Evolutionary conservation across 129 eudicot species (phyloP), one percentile per base, ranked within the genome.

Genomic region (Rutidosis leptorrhynchoides): DNA sequence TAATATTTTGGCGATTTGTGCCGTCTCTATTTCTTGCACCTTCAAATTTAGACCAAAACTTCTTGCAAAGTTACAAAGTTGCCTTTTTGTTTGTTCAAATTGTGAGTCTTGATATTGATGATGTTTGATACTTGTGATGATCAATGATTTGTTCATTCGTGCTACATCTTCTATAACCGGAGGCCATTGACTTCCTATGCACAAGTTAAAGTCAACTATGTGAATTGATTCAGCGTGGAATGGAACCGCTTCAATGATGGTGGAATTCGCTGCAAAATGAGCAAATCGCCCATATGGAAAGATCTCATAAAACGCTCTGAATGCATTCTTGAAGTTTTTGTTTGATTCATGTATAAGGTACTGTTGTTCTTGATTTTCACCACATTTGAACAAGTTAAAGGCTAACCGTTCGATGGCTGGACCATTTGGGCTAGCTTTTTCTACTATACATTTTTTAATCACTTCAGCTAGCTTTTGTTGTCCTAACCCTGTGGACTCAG

Each of bases 171-270:
- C 83, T 28, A 87, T 81, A 56, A 87, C 46, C 4, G 79, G 64
- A 64, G 90, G 79, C 95, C 90, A 87, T 37, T 87, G 95, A 49
- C 81, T 69, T 53, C 88, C 90, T 58, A 78, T 76, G 28, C 86
- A 84, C 58, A 84, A 48, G 54, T 87, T 88, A n/a, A 82, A 87
- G 42, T 87, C 95, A 19, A 87, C 75, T 16, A 84, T 66, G 17
- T 74, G 86, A 33, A 84, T 11, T 0, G 23, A 58, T 19, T 68
- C 67, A 3, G 48, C 82, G 53, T 82, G 69, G 54, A 27, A 30
- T 17, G 95, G 88, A 42, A 84, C 63, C 21, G 85, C 76, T 75
- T 87, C 88, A 46, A 82, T 73, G 40, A 87, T 87, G 3, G 88
- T 70, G 1, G 81, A 64, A 64, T 82, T 80, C 6, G 90, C 95